Conservation (phyloP, 768 basidiomycete species). For the Mycena filopes region DNA sequence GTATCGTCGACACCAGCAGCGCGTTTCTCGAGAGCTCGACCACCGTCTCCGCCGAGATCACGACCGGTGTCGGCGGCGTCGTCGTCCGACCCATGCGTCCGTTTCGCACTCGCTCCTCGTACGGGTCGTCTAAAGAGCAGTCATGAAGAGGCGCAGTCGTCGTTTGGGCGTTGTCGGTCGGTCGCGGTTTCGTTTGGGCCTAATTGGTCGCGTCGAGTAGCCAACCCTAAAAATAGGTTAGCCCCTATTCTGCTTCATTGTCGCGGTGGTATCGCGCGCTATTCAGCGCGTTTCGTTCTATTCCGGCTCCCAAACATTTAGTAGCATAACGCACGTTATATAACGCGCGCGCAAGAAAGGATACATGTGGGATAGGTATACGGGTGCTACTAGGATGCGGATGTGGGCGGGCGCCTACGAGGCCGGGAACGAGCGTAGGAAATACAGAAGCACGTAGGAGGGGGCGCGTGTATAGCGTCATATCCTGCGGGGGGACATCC, state of each 20-base stretch:
- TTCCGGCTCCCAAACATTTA: background rate
- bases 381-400: background rate
- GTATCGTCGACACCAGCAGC: constrained; percentile 11
- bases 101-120: background rate
- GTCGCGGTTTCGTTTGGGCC: background rate
- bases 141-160: constrained; percentile 1
- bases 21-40: constrained; percentile 18
- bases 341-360: constrained; percentile 2
- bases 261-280: too few relatives aligned
- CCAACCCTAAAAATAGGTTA: constrained; percentile 7
- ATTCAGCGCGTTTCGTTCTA: too few relatives aligned
- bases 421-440: background rate
- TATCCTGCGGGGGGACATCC: background rate
- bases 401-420: background rate
- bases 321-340: background rate
- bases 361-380: background rate
- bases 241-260: constrained; percentile 7
- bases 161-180: background rate
- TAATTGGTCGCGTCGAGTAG: too few relatives aligned
- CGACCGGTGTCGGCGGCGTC: background rate
- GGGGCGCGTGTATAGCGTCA: background rate
- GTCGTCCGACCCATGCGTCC: constrained; percentile 11
- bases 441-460: background rate
- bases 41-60: constrained; percentile 16
- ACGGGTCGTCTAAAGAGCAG: background rate